phyloP scores from a whole-genome alignment of 2,329 filamentous ascomycete genomes.

The Pestalotiopsis sp. region DNA sequence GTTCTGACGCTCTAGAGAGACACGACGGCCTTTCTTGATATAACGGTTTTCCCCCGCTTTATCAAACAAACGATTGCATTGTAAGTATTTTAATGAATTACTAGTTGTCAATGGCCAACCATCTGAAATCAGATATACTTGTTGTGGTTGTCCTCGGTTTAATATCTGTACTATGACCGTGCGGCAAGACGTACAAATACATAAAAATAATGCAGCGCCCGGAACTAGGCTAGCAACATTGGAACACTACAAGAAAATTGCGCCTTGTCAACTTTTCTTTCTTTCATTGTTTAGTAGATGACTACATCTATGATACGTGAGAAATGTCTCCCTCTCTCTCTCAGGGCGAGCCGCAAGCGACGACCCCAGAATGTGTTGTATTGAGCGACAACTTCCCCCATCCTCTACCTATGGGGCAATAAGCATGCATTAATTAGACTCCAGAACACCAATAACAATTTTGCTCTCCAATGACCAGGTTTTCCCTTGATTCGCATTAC shows the following conservation, averaged over 20 bases:
- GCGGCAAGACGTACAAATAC: neutral
- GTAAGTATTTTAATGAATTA: too few species aligned
- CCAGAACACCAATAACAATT: constrained; percentile 24
- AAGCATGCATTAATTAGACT: constrained; percentile 17
- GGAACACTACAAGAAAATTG: constrained; percentile 9
- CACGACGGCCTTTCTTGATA: too few species aligned
- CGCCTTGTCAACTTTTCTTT: constrained; percentile 17
- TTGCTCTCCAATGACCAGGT: constrained; percentile 7
- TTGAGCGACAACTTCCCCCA: constrained; percentile 16
- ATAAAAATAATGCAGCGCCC: constrained; percentile 38
- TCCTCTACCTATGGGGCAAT: constrained; percentile 4
- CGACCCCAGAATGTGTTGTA: constrained; percentile 19
- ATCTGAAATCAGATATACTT: too few species aligned
- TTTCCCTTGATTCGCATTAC: constrained; percentile 14
- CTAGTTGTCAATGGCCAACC: too few species aligned
- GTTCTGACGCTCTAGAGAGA: too few species aligned
- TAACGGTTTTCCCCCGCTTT: too few species aligned
- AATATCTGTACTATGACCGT: neutral
- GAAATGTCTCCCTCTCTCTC: constrained; percentile 13
- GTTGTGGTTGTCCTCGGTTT: too few species aligned
- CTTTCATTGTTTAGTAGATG: constrained; percentile 17
- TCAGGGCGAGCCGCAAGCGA: constrained; percentile 20
- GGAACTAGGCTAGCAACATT: constrained; percentile 28
- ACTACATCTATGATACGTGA: constrained; percentile 20
- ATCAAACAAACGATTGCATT: too few species aligned